Percentiles rank a stretch among this genome's conserved stretches.
Conservation (phyloP, 202 grass and related monocot species). For the Hordeum pubiflorum region DNA sequence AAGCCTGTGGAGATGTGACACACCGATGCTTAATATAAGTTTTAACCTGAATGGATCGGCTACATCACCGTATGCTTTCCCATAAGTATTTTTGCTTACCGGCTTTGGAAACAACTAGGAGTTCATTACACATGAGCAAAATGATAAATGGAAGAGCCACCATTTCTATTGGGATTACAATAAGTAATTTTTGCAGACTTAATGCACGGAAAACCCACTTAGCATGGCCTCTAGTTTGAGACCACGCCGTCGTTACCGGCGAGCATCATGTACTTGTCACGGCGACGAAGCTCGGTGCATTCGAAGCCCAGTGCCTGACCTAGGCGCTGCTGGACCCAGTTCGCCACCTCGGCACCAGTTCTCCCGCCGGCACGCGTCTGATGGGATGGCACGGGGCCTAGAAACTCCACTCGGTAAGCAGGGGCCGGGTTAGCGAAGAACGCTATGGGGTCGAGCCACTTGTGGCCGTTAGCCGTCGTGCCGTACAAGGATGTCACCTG, state of each 20-base stretch:
- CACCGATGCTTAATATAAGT: too few relatives aligned
- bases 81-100: too few relatives aligned
- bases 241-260: slow-evolving; percentile 79
- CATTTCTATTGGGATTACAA: too few relatives aligned
- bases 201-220: too few relatives aligned
- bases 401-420: slow-evolving; percentile 56
- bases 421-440: slow-evolving; percentile 66
- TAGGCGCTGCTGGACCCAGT: slow-evolving; percentile 59
- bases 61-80: too few relatives aligned
- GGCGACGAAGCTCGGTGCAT: slow-evolving; percentile 57
- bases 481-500: slow-evolving; percentile 48
- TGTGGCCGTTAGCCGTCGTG: slow-evolving; percentile 80
- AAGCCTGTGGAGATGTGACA: too few relatives aligned
- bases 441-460: slow-evolving; percentile 73
- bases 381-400: slow-evolving; percentile 43
- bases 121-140: too few relatives aligned
- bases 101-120: too few relatives aligned
- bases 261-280: slow-evolving; percentile 89
- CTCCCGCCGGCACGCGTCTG: slow-evolving; percentile 39
- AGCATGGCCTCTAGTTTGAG: slow-evolving; percentile 22
- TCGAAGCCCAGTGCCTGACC: slow-evolving; percentile 61
- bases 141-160: too few relatives aligned
- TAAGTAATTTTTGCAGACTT: too few relatives aligned
- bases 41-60: too few relatives aligned
- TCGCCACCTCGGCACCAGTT: slow-evolving; percentile 59